A percentile compares a stretch with the other conserved stretches of the same genome.
Conservation (phyloP, 768 basidiomycete genomes). For the Coprinopsis strossmayeri region DNA sequence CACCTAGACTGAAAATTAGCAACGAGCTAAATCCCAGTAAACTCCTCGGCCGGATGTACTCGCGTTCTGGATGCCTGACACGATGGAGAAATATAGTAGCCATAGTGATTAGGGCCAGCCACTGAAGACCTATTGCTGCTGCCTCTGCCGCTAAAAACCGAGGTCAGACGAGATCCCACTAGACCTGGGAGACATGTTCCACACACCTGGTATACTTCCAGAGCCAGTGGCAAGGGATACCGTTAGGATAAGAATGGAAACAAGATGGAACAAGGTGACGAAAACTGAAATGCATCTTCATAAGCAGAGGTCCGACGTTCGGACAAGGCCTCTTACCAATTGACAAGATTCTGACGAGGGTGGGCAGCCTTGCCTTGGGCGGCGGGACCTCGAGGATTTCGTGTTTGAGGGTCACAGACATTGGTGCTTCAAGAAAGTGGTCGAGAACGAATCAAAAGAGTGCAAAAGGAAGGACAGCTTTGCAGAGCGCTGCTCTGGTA, state of each 20-base stretch:
- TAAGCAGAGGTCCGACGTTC: neutral
- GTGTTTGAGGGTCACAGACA: neutral
- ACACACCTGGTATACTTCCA: constrained; percentile 12
- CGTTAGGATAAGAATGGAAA: constrained; percentile 10
- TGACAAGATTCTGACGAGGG: neutral
- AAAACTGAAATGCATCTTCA: constrained; percentile 4
- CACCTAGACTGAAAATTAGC: constrained; percentile 3
- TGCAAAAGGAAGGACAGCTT: too few relatives aligned
- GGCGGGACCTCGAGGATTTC: neutral
- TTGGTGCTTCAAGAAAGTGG: neutral
- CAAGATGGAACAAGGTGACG: constrained; percentile 5
- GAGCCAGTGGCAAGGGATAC: constrained; percentile 6
- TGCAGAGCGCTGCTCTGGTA: too few relatives aligned
- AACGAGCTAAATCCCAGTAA: neutral
- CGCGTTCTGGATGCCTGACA: constrained; percentile 5
- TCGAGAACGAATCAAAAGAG: too few relatives aligned
- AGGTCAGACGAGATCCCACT: neutral
- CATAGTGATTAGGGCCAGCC: constrained; percentile 15
- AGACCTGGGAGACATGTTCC: neutral
- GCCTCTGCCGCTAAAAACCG: constrained; percentile 12
- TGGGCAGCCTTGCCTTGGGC: neutral
- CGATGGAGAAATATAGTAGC: constrained; percentile 15
- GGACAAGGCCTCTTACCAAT: neutral
- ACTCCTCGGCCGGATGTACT: constrained; percentile 9
- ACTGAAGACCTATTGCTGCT: constrained; percentile 12